phyloP scores from a whole-genome alignment of 768 basidiomycete species.

The Infundibulicybe gibba region DNA sequence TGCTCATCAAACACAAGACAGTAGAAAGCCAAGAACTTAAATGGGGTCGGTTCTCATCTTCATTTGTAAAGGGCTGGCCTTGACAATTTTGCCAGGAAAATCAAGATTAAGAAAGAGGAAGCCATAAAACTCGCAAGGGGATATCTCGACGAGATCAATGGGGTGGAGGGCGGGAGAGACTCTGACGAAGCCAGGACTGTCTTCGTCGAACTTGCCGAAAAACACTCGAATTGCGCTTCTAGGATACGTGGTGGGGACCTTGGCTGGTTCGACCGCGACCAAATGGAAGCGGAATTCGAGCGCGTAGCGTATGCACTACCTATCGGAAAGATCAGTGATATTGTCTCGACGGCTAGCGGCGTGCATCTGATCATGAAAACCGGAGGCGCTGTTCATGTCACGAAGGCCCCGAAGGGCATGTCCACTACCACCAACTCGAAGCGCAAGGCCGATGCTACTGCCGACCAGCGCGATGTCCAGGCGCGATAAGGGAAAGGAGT shows the following conservation, averaged over 20 bases:
- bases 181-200: too few relatives aligned
- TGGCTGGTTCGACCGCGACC: too few relatives aligned
- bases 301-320: slow-evolving; percentile 29
- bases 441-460: too few relatives aligned
- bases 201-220: too few relatives aligned
- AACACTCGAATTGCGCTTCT: slow-evolving; percentile 27
- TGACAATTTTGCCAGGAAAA: not conserved
- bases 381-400: slow-evolving; percentile 19
- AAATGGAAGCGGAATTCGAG: too few relatives aligned
- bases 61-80: not conserved
- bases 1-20: slow-evolving; percentile 89
- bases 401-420: too few relatives aligned
- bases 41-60: slow-evolving; percentile 46
- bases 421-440: too few relatives aligned
- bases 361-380: slow-evolving; percentile 93
- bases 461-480: too few relatives aligned
- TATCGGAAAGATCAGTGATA: slow-evolving; percentile 74
- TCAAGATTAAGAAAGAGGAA: slow-evolving; percentile 74
- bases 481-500: too few relatives aligned
- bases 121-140: slow-evolving; percentile 72
- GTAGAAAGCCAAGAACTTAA: slow-evolving; percentile 78
- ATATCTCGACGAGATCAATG: slow-evolving; percentile 37
- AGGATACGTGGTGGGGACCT: slow-evolving; percentile 40
- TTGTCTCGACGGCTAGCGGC: slow-evolving; percentile 89
- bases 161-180: too few relatives aligned